A percentile compares a stretch with the other conserved stretches of the same genome.
These are phyloP conservation scores for Mentha longifolia DNA, from an alignment of 257 asterid species.

Conservation along the genomic window DNA sequence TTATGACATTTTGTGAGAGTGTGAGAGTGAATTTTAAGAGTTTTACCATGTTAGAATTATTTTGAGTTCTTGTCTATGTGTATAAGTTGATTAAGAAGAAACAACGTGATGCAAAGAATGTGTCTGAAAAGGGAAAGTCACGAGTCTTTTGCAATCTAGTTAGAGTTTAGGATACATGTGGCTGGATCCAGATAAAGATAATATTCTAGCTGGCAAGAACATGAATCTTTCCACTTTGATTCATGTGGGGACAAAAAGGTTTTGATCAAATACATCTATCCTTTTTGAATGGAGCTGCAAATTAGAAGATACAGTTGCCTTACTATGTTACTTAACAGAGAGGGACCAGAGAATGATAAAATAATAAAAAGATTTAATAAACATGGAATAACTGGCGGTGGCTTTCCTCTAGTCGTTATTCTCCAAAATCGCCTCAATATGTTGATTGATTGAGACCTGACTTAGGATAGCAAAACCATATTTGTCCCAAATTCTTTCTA, in stretches of 20 bases:
- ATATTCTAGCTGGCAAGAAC: slow-evolving; percentile 5
- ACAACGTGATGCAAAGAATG: not conserved
- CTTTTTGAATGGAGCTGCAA: slow-evolving; percentile 27
- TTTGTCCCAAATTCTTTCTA: slow-evolving; percentile 17
- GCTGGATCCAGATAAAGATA: slow-evolving; percentile 21
- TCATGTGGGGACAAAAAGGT: slow-evolving; percentile 2
- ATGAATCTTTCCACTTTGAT: slow-evolving; percentile 19
- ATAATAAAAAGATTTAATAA: slow-evolving; percentile 15
- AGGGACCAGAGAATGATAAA: slow-evolving; percentile 7
- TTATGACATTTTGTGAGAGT: not conserved
- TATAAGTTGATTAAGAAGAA: slow-evolving; percentile 2
- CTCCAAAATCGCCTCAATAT: slow-evolving; percentile 22
- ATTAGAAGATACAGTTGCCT: slow-evolving; percentile 5
- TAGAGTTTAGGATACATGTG: slow-evolving; percentile 1
- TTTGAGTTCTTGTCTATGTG: not conserved
- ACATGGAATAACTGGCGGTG: slow-evolving; percentile 28
- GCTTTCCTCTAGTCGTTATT: slow-evolving; percentile 29
- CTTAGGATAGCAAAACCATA: slow-evolving; percentile 18
- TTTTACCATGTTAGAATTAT: not conserved
- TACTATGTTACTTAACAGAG: slow-evolving; percentile 6
- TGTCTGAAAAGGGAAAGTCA: slow-evolving; percentile 10
- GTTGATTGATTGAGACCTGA: slow-evolving; percentile 26
- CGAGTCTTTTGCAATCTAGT: slow-evolving; percentile 10
- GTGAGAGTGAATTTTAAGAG: no score
- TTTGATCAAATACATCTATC: slow-evolving; percentile 27